These are phyloP conservation scores for Nectriaceae sp. DNA, from an alignment of 2,329 filamentous ascomycete genomes.

Conservation along the genomic window DNA sequence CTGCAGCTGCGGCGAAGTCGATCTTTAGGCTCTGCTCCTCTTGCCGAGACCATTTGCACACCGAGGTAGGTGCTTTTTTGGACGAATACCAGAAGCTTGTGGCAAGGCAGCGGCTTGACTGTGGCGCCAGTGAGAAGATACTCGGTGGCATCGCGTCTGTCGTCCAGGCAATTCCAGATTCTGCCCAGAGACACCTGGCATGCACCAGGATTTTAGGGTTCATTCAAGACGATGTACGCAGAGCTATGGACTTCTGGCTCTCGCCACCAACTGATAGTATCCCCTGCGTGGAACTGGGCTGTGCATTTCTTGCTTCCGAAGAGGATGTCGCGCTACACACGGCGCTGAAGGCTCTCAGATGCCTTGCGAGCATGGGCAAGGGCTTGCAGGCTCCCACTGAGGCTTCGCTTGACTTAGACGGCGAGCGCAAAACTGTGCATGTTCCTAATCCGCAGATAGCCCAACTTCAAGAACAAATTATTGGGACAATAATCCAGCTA, in stretches of 20 bases:
- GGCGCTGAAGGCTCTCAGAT: constrained; percentile 61
- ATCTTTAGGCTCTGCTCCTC: constrained; percentile 76
- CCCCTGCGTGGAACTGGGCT: constrained; percentile 25
- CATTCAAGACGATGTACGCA: constrained; percentile 57
- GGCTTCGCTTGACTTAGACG: constrained; percentile 66
- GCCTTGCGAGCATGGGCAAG: constrained; percentile 69
- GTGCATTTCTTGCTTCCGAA: constrained; percentile 30
- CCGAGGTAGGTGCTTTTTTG: constrained; percentile 69
- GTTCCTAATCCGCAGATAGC: constrained; percentile 21
- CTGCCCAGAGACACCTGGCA: constrained; percentile 57
- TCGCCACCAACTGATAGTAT: constrained; percentile 7
- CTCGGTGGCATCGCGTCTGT: constrained; percentile 75
- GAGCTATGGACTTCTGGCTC: constrained; percentile 23
- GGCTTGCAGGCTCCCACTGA: constrained; percentile 71
- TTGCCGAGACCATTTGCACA: constrained; percentile 68
- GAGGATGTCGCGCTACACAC: constrained; percentile 51
- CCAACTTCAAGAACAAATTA: constrained; percentile 47
- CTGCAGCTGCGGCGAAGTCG: constrained; percentile 70
- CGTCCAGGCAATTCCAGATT: constrained; percentile 68
- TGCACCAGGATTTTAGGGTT: constrained; percentile 39
- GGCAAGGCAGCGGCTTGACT: constrained; percentile 59
- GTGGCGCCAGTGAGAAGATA: constrained; percentile 71
- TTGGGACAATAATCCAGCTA: constrained; percentile 48
- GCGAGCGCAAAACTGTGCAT: constrained; percentile 33
- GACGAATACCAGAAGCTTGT: constrained; percentile 68